Evolutionary conservation across 2,329 filamentous ascomycete genomes (phyloP).

Genomic region (Penicillium capsulatum): DNA sequence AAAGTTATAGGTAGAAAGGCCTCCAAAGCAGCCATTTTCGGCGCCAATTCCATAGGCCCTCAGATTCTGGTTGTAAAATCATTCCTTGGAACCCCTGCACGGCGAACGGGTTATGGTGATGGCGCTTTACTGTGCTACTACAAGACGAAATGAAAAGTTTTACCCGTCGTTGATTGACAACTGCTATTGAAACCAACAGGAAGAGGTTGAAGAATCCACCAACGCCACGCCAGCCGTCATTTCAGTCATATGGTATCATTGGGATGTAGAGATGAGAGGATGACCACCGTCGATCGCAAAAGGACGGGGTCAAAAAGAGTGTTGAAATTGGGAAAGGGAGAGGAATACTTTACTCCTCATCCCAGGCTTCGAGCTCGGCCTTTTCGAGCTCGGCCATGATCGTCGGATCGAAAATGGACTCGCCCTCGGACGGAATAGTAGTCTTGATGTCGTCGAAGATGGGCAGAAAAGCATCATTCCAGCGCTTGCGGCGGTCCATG

Average conservation of each 20-base stretch:
- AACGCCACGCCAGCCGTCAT: constrained; percentile 21
- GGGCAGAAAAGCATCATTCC: constrained; percentile 85
- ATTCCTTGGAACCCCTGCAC: too few relatives aligned
- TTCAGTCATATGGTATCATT: constrained; percentile 18
- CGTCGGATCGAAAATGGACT: constrained; percentile 70
- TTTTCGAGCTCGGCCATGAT: constrained; percentile 71
- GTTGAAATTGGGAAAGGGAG: background rate
- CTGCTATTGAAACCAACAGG: constrained; percentile 5
- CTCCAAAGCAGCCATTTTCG: too few relatives aligned
- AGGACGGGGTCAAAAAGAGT: constrained; percentile 1
- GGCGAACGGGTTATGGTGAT: too few relatives aligned
- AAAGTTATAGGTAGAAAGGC: too few relatives aligned
- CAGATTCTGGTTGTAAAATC: too few relatives aligned
- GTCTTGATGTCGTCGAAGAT: constrained; percentile 83
- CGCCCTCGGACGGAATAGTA: constrained; percentile 63
- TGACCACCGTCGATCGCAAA: constrained; percentile 1
- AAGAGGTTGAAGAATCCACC: constrained; percentile 10
- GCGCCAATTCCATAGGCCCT: too few relatives aligned
- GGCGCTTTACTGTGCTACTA: too few relatives aligned
- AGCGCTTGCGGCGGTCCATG: constrained; percentile 85
- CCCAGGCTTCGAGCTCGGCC: constrained; percentile 74
- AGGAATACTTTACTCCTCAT: constrained; percentile 62
- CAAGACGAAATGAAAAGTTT: too few relatives aligned
- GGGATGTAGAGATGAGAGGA: constrained; percentile 2
- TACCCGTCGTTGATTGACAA: too few relatives aligned